A percentile compares a stretch with the other conserved stretches of the same genome.
Evolutionary conservation across 768 basidiomycete genomes (phyloP).

Genomic region (Wakefieldia striispora): DNA sequence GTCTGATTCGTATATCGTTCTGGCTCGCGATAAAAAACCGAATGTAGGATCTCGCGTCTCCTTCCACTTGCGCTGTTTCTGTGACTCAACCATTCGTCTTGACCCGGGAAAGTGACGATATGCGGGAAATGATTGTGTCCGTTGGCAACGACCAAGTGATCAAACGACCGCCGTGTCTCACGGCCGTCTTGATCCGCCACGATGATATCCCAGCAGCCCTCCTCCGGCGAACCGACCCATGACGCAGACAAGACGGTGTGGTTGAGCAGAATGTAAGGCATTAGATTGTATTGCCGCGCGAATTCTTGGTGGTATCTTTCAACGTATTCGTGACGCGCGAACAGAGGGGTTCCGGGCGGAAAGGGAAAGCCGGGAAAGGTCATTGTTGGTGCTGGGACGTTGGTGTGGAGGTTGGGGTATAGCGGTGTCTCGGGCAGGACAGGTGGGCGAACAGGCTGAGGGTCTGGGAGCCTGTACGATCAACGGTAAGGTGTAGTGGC

Average conservation of each 20-base stretch:
- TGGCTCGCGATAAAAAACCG: constrained; percentile 52
- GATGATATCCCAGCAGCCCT: constrained; percentile 46
- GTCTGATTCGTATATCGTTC: constrained; percentile 39
- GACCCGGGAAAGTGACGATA: constrained; percentile 44
- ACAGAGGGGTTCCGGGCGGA: constrained; percentile 48
- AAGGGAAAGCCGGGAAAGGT: constrained; percentile 56
- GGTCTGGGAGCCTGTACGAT: constrained; percentile 34
- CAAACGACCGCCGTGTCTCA: constrained; percentile 33
- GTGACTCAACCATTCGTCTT: constrained; percentile 46
- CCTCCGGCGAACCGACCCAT: constrained; percentile 41
- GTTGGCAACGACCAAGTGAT: constrained; percentile 56
- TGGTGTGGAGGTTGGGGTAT: constrained; percentile 53
- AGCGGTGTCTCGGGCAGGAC: constrained; percentile 51
- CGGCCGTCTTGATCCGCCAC: constrained; percentile 24
- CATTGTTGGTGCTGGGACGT: constrained; percentile 57
- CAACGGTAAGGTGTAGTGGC: background rate
- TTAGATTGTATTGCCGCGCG: constrained; percentile 38
- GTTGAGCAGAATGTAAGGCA: constrained; percentile 39
- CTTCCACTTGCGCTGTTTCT: constrained; percentile 9
- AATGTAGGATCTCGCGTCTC: constrained; percentile 46
- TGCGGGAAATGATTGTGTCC: constrained; percentile 56
- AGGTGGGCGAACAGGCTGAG: constrained; percentile 37
- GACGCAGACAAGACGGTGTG: constrained; percentile 41
- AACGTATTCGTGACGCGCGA: constrained; percentile 45
- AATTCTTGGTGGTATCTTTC: constrained; percentile 47